Evolutionary conservation across 805 yeast genomes (phyloP), one percentile per base, ranked within the genome.

Genomic region (Lipomyces japonicus): DNA sequence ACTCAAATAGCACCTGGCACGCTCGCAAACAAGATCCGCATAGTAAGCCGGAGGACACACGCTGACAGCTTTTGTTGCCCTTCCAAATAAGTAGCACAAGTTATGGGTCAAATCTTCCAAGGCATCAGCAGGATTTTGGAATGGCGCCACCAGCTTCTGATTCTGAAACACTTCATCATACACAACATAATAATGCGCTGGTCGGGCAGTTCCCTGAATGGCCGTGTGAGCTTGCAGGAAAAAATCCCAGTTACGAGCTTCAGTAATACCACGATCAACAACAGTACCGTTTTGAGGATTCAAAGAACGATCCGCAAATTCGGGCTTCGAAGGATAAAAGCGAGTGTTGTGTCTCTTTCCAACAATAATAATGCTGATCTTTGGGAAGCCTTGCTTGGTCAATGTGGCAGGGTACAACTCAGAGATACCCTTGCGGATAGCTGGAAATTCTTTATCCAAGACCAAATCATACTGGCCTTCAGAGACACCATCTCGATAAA

Each of bases 401-500:
- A 10, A 14, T 10, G 32, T 14, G 32, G 32, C 32, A 16, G 38
- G 34, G 28, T 48, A 48, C 6, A 39, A 24, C 18, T 37, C 48
- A 24, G 45, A 44, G 22, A 43, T 40, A n/a, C 48, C 53, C 25
- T 39, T 35, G 31, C 57, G 57, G 26, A 66, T 58, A 18, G 56
- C 56, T 14, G 65, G 59, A 14, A 67, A 58, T 55, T 66, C 69
- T 21, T 56, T 59, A 44, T 65, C 65, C 28, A 66, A 46, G 16
- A 67, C 58, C 7, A 55, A 59, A 42, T 57, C 51, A 35, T 65
- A 66, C 51, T 66, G 69, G 32, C 69, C 69, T 39, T 63, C 57
- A 16, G 68, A 62, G 21, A 67, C 68, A 56, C 69, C 69, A 56
- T 66, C 69, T 49, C 69, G 64, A 57, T 65, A 66, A 40, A 65